Conservation (phyloP, 2,329 filamentous ascomycete species). For the Hysterium pulicare region DNA sequence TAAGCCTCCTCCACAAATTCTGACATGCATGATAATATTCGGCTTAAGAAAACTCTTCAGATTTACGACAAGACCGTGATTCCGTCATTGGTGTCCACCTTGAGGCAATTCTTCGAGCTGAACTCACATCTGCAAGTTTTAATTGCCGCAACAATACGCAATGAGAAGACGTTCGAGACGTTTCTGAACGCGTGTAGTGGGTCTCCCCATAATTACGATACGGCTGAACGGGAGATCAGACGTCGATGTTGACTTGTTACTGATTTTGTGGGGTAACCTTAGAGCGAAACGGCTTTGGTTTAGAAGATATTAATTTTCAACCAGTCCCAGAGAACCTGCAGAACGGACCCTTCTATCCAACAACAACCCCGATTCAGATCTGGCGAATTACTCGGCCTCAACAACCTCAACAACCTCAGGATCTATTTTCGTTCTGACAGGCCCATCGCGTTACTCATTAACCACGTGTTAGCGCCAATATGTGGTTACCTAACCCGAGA, state of each 20-base stretch:
- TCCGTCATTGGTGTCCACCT: constrained; percentile 61
- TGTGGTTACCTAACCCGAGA: not conserved
- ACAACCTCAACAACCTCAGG: constrained; percentile 1
- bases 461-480: not conserved
- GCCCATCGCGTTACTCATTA: not conserved
- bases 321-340: constrained; percentile 42
- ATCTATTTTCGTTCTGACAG: constrained; percentile 1
- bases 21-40: constrained; percentile 11
- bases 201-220: constrained; percentile 31
- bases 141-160: constrained; percentile 69
- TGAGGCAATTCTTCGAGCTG: constrained; percentile 59
- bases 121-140: constrained; percentile 58
- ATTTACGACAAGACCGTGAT: constrained; percentile 69
- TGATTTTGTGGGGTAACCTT: constrained; percentile 41
- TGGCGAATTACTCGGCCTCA: constrained; percentile 39
- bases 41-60: constrained; percentile 31
- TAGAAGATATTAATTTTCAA: constrained; percentile 30
- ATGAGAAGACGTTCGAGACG: constrained; percentile 62
- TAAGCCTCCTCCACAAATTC: constrained; percentile 30
- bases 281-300: constrained; percentile 35
- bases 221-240: constrained; percentile 14
- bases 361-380: constrained; percentile 58
- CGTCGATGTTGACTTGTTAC: constrained; percentile 22
- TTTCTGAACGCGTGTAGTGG: constrained; percentile 60
- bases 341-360: constrained; percentile 62